Evolutionary conservation across 1,139 yeast species (phyloP), one percentile per base, ranked within the genome.

Genomic region (Sugiyamaella paludigena): DNA sequence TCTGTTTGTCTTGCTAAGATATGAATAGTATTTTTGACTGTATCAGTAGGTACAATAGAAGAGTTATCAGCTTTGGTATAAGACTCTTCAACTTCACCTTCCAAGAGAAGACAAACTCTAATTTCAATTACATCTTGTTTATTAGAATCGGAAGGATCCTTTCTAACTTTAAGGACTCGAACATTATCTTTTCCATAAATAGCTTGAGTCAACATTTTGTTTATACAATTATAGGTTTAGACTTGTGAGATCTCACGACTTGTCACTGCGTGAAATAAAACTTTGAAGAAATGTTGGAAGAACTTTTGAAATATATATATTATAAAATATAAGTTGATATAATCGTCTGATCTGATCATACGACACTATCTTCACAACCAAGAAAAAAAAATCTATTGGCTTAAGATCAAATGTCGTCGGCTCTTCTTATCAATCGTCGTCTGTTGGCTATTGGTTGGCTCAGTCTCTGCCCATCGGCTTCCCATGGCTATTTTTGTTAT

Each of bases 131-230:
- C 81, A 50, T 87, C 85, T 68, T 89, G 97, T 49, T 77, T 75
- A 60, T 76, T 70, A 16, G 91, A 86, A 68, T 88, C 78, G 49
- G 72, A 58, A 49, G 86, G 78, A 68, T 86, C 86, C 64, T 84
- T 84, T 71, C 81, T 84, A 61, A 88, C 95, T 70, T 88, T 89
- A 61, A 89, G 78, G 68, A 89, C 86, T 68, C 89, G 87, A 65
- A 89, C 96, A 70, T 88, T 87, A 66, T 80, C 95, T 69, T 89
- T 89, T 58, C 97, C 97, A 76, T 89, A 88, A 19, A 87, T 74
- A 13, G 91, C 83, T 30, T 65, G 61, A 45, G 71, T 36, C 29
- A 48, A 32, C 48, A 41, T 45, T 13, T 27, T 40, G 27, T 24
- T 10, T 29, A 34, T 7, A 7, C 11, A n/a, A 11, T 30, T 15